Evolutionary conservation across 768 basidiomycete species (phyloP), one percentile per base, ranked within the genome.

Genomic region (Leccinum aurantiacum): DNA sequence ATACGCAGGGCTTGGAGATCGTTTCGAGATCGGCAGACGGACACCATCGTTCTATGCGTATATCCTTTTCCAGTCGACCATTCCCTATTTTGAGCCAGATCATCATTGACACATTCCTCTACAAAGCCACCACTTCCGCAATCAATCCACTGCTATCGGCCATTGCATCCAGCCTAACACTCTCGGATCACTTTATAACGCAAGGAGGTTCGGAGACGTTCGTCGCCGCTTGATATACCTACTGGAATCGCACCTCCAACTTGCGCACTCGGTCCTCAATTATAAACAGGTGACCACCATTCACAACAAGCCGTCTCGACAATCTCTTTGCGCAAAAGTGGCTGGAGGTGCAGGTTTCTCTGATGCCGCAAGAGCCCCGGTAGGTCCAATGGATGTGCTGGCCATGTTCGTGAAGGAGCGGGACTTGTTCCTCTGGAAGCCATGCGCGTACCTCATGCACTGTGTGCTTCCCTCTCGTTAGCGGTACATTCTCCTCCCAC

Each of bases 61-160:
- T 41, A 81, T 94, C 14, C 70, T 96, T 49, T 78, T 82, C 53
- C 53, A 80, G 82, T 46, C 76, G 82, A 29, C 88, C 89, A 0
- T 88, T 90, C 65, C 75, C 82, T 0, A 70, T 76, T 6, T 74
- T 91, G 55, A 83, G 87, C 64, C 83, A 84, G 61, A 78, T 83
- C 0, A 79, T 95, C 46, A 79, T 84, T 3, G 90, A 93, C 60
- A 80, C 84, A 0, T 80, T 96, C 53, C 77, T 97, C 15, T 81
- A 82, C 72, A 86, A 87, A 63, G 88, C 91, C 1, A 87, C 90
- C 6, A 85, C 86, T 2, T 88, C 91, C 0, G 89, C 90, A 1
- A 88, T 95, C 63, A 87, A 85, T 59, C 94, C 95, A 0, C 77
- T 96, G 31, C 80, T 95, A 52, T 82, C 88, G 0, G 80, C 85